Evolutionary conservation across 2,329 filamentous ascomycete genomes (phyloP).

Genomic region (Didymella glomerata): DNA sequence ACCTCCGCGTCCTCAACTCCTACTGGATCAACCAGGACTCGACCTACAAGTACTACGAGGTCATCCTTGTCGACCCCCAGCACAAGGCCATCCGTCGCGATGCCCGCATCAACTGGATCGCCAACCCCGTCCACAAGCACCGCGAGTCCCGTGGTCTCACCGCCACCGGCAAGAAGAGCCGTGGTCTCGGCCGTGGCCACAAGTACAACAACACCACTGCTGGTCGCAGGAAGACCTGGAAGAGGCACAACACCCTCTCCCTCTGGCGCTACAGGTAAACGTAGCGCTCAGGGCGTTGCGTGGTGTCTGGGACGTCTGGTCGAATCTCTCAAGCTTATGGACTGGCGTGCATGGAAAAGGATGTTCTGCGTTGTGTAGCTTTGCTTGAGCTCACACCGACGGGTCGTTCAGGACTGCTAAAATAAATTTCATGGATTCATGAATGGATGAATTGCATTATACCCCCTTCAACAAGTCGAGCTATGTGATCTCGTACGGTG

Average conservation of each 20-base stretch:
- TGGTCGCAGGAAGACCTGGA: conserved; percentile 99
- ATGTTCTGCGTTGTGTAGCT: conserved; percentile 46
- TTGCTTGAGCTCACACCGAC: conserved; percentile 29
- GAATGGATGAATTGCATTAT: conserved; percentile 42
- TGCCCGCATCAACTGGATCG: conserved; percentile 99
- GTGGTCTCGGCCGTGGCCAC: conserved; percentile 99
- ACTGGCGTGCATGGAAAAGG: conserved; percentile 48
- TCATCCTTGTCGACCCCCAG: conserved; percentile 99
- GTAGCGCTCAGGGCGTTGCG: conserved; percentile 39
- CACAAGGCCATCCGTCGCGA: conserved; percentile 99
- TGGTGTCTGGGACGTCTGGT: conserved; percentile 44
- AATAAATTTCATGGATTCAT: conserved; percentile 45
- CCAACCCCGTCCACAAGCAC: conserved; percentile 99
- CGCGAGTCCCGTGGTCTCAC: conserved; percentile 97
- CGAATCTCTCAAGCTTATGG: conserved; percentile 43
- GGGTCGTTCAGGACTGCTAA: conserved; percentile 35
- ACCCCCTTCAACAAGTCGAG: conserved; percentile 18
- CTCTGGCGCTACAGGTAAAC: conserved; percentile 95
- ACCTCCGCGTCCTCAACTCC: conserved; percentile 99
- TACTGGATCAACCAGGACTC: conserved; percentile 99
- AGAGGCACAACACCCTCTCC: conserved; percentile 98
- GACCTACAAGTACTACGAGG: conserved; percentile 99
- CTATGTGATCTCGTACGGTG: conserved; percentile 1
- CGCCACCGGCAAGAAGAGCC: conserved; percentile 98
- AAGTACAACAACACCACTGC: conserved; percentile 98